These are phyloP conservation scores for Cystofilobasidium ferigula DNA, from an alignment of 768 basidiomycete genomes.

Conservation along the genomic window DNA sequence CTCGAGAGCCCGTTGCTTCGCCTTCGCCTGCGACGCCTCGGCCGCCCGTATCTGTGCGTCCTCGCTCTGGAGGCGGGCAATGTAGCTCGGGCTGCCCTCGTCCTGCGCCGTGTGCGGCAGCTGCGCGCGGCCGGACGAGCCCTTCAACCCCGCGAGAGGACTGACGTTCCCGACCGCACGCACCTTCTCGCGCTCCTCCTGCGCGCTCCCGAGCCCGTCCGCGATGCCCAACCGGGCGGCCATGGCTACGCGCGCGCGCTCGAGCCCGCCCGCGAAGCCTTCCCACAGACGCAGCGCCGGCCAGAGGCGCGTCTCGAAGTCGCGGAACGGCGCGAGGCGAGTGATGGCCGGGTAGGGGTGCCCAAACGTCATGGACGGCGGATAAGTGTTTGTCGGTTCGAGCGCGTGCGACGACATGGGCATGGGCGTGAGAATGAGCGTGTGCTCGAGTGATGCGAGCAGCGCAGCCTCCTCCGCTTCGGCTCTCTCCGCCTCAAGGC, in stretches of 20 bases:
- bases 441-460: background rate
- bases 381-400: background rate
- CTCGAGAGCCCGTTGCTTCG: no score
- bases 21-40: no score
- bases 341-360: conserved; percentile 1
- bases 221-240: background rate
- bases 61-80: no score
- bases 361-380: background rate
- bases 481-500: no score
- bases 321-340: background rate
- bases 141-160: no score
- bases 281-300: background rate
- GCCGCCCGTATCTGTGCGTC: no score
- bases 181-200: background rate
- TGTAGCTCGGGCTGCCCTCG: no score
- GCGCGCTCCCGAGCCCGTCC: background rate
- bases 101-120: no score
- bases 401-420: background rate
- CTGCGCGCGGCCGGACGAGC: no score
- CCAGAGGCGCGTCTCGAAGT: conserved; percentile 1
- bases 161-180: background rate
- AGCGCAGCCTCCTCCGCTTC: no score
- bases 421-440: background rate
- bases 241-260: background rate
- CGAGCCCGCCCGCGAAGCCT: background rate